Percentiles rank a stretch among this genome's conserved stretches.
These are phyloP conservation scores for Ambrosiella xylebori DNA, from an alignment of 2,329 filamentous ascomycete species.

Conservation along the genomic window DNA sequence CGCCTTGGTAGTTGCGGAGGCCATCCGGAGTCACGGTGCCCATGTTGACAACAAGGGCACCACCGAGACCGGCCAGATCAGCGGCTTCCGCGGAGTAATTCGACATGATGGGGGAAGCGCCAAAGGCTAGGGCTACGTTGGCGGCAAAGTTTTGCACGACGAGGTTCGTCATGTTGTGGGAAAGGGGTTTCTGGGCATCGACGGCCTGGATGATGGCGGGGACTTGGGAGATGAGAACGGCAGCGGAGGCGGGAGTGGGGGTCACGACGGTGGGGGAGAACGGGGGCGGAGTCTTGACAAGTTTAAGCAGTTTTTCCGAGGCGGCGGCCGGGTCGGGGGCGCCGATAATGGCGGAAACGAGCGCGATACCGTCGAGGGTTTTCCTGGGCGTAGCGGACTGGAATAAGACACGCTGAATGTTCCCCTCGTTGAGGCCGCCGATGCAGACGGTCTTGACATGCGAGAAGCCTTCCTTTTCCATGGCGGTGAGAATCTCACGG, in stretches of 20 bases:
- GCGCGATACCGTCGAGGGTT: slow-evolving; percentile 60
- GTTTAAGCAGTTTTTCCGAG: slow-evolving; percentile 35
- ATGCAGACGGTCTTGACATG: slow-evolving; percentile 59
- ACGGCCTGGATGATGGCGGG: slow-evolving; percentile 41
- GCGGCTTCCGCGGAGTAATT: slow-evolving; percentile 67
- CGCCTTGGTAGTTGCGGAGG: slow-evolving; percentile 52
- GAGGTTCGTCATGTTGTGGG: slow-evolving; percentile 94
- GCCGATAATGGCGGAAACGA: slow-evolving; percentile 78
- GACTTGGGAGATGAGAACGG: slow-evolving; percentile 13
- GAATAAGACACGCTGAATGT: slow-evolving; percentile 56
- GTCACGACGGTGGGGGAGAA: slow-evolving; percentile 16
- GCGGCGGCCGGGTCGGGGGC: slow-evolving; percentile 48
- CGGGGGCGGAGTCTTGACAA: slow-evolving; percentile 30
- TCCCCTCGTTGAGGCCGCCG: slow-evolving; percentile 67
- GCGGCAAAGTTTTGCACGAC: slow-evolving; percentile 89
- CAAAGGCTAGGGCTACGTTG: slow-evolving; percentile 70
- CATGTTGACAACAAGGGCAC: slow-evolving; percentile 83
- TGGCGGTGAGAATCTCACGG: slow-evolving; percentile 35
- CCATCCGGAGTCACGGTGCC: slow-evolving; percentile 70
- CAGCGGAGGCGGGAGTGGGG: neutral
- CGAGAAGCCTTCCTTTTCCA: slow-evolving; percentile 31
- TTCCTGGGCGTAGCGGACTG: slow-evolving; percentile 42
- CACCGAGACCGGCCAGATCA: slow-evolving; percentile 62
- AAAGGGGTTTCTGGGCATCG: slow-evolving; percentile 48
- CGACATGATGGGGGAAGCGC: slow-evolving; percentile 87